A percentile compares a stretch with the other conserved stretches of the same genome.
These are phyloP conservation scores for Emericellopsis atlantica DNA, from an alignment of 2,329 filamentous ascomycete species.

Conservation along the genomic window DNA sequence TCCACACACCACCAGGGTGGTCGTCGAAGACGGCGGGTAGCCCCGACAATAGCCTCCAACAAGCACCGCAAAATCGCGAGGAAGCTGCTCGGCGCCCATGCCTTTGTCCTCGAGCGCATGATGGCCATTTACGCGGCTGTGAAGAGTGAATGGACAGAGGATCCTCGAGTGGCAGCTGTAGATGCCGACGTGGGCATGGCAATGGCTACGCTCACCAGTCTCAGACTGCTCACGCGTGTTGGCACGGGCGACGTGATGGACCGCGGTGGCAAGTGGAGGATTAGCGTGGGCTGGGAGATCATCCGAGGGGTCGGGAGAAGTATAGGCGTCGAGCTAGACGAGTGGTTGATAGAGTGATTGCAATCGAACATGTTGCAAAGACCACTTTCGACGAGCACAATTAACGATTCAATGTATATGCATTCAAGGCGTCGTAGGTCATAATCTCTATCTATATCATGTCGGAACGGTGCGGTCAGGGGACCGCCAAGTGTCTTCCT, in stretches of 20 bases:
- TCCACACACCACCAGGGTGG: conserved; percentile 50
- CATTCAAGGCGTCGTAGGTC: neutral
- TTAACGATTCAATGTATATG: too few relatives aligned
- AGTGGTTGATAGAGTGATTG: conserved; percentile 55
- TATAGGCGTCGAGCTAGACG: conserved; percentile 66
- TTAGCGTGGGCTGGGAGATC: conserved; percentile 70
- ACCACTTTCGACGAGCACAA: neutral
- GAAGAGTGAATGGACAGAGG: conserved; percentile 36
- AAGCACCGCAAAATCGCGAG: conserved; percentile 63
- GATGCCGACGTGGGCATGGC: conserved; percentile 49
- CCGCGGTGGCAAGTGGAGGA: conserved; percentile 59
- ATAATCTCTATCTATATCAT: neutral
- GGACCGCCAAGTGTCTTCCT: conserved; percentile 68
- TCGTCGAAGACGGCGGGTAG: conserved; percentile 34
- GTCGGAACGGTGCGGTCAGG: conserved; percentile 17
- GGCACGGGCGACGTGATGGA: conserved; percentile 54
- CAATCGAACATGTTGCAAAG: too few relatives aligned
- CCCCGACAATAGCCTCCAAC: conserved; percentile 23
- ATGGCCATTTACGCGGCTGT: conserved; percentile 65
- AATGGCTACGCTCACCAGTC: conserved; percentile 59
- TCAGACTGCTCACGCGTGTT: conserved; percentile 56
- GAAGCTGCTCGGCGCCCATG: conserved; percentile 63
- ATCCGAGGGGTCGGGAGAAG: conserved; percentile 57
- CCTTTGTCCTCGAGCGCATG: conserved; percentile 67
- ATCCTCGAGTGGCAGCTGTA: conserved; percentile 18